These are phyloP conservation scores for Ogataea naganishii DNA, from an alignment of 805 yeast species.

Conservation along the genomic window DNA sequence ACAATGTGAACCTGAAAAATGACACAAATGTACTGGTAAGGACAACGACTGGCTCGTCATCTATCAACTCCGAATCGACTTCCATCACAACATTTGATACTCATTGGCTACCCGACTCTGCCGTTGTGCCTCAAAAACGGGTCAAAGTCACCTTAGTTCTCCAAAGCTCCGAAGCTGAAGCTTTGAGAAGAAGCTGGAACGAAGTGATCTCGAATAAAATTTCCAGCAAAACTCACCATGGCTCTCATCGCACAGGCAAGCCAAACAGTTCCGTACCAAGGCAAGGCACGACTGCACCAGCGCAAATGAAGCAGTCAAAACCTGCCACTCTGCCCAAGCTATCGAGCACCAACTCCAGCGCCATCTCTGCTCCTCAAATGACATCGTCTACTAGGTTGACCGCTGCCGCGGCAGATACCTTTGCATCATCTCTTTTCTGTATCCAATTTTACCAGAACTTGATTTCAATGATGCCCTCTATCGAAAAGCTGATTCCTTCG, in stretches of 20 bases:
- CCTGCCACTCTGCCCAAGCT: too few relatives aligned
- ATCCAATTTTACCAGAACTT: slow-evolving; percentile 69
- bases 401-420: slow-evolving; percentile 29
- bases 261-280: neutral
- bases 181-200: slow-evolving; percentile 39
- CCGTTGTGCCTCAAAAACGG: slow-evolving; percentile 17
- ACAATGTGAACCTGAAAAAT: slow-evolving; percentile 1
- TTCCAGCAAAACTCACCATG: too few relatives aligned
- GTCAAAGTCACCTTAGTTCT: slow-evolving; percentile 16
- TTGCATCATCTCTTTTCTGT: slow-evolving; percentile 57
- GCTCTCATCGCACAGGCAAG: neutral
- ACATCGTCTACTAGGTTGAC: slow-evolving; percentile 12
- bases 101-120: slow-evolving; percentile 25
- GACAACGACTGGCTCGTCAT: slow-evolving; percentile 15
- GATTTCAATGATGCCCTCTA: slow-evolving; percentile 46
- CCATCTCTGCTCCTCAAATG: slow-evolving; percentile 3
- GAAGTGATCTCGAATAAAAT: slow-evolving; percentile 20
- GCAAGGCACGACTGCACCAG: neutral
- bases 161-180: slow-evolving; percentile 30
- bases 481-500: slow-evolving; percentile 64
- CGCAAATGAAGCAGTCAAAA: slow-evolving; percentile 1
- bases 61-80: slow-evolving; percentile 18
- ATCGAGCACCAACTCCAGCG: neutral
- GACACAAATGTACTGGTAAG: slow-evolving; percentile 13
- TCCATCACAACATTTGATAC: slow-evolving; percentile 19